These are phyloP conservation scores for Dissophora globulifera DNA, from an alignment of 192 early-diverging fungal genomes.

Conservation along the genomic window DNA sequence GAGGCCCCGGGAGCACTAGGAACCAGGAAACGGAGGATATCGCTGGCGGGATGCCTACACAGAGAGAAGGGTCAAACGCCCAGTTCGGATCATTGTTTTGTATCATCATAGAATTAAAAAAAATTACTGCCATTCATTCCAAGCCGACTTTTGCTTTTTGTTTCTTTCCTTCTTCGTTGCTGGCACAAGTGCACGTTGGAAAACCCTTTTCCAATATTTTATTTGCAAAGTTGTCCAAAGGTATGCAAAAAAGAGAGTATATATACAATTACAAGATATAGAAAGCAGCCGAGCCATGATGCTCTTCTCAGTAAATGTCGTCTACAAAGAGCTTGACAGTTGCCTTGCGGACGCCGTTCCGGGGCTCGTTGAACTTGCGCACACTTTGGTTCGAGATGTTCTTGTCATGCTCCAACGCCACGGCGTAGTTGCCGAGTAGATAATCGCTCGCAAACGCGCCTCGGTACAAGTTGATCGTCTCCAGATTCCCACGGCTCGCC, in stretches of 20 bases:
- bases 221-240: no score
- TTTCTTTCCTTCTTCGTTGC: no score
- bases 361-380: constrained; percentile 40
- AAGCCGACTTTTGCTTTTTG: no score
- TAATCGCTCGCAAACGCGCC: constrained; percentile 39
- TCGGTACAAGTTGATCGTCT: constrained; percentile 31
- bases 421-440: constrained; percentile 41
- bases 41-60: no score
- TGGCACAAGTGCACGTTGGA: no score
- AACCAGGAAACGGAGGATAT: no score
- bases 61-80: no score
- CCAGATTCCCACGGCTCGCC: constrained; percentile 17
- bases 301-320: constrained; percentile 23
- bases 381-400: constrained; percentile 40
- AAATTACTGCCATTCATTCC: no score
- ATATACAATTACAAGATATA: not conserved
- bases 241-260: no score
- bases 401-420: constrained; percentile 35
- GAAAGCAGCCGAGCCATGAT: not conserved
- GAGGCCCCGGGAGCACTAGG: not conserved
- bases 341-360: constrained; percentile 34
- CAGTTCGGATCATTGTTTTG: no score
- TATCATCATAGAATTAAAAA: no score
- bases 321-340: constrained; percentile 29
- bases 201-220: no score